Percentiles rank a stretch among this genome's conserved stretches.
These are phyloP conservation scores for Ceraceosorus guamensis DNA, from an alignment of 1,284 basidiomycete genomes.

Conservation along the genomic window DNA sequence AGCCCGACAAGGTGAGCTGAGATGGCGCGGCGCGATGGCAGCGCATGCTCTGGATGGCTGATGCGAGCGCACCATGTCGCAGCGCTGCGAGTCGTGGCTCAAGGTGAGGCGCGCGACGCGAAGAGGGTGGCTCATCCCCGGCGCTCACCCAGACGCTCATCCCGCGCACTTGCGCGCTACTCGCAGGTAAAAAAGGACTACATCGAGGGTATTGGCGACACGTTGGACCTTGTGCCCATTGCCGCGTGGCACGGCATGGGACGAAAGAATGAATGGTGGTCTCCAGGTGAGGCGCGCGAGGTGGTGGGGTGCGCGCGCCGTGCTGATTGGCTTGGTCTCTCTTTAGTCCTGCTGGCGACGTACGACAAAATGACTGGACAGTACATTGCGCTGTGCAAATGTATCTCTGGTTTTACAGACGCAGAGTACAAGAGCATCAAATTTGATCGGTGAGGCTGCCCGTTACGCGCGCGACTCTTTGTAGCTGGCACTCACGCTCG, in stretches of 20 bases:
- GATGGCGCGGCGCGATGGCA: no score
- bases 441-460: slow-evolving; percentile 8
- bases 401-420: slow-evolving; percentile 71
- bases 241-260: slow-evolving; percentile 81
- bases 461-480: background rate
- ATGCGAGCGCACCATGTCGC: no score
- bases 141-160: slow-evolving; percentile 67
- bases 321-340: background rate
- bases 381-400: slow-evolving; percentile 54
- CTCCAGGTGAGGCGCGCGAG: slow-evolving; percentile 53
- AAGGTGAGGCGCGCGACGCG: slow-evolving; percentile 18
- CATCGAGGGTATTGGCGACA: slow-evolving; percentile 58
- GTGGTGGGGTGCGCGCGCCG: background rate
- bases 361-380: slow-evolving; percentile 66
- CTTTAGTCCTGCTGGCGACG: slow-evolving; percentile 62
- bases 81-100: slow-evolving; percentile 50
- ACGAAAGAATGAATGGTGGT: slow-evolving; percentile 89
- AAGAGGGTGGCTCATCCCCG: slow-evolving; percentile 51
- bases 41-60: no score
- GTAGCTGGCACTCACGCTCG: slow-evolving; percentile 1
- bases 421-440: slow-evolving; percentile 58
- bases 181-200: slow-evolving; percentile 79
- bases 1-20: slow-evolving; percentile 65
- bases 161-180: no score
- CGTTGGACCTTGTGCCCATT: slow-evolving; percentile 40